Evolutionary conservation across 768 basidiomycete genomes (phyloP).

Genomic region (Filobasidium wieringae): DNA sequence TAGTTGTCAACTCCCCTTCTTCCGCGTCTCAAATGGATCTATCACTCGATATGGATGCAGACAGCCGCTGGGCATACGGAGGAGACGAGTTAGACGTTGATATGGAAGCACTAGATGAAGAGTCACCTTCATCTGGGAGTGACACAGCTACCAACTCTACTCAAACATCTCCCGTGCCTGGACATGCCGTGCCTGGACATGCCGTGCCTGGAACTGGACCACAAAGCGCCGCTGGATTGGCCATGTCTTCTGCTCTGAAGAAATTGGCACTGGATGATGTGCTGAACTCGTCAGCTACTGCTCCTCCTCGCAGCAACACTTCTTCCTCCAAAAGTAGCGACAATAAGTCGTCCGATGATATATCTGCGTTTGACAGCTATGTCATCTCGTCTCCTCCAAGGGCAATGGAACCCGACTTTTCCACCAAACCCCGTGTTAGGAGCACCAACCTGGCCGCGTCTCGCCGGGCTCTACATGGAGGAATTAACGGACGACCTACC

Average conservation of each 20-base stretch:
- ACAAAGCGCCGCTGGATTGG: not conserved
- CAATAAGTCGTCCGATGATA: slow-evolving; percentile 1
- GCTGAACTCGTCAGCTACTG: not conserved
- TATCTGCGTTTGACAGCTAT: slow-evolving; percentile 14
- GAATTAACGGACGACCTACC: slow-evolving; percentile 7
- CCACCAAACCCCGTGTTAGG: slow-evolving; percentile 4
- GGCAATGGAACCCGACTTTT: slow-evolving; percentile 4
- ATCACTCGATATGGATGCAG: slow-evolving; percentile 7
- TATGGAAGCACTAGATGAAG: slow-evolving; percentile 14
- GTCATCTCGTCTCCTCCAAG: slow-evolving; percentile 11
- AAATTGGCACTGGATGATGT: slow-evolving; percentile 2
- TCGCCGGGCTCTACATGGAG: not conserved
- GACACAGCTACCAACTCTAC: slow-evolving; percentile 10
- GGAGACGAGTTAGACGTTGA: slow-evolving; percentile 12
- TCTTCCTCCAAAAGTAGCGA: too few species aligned
- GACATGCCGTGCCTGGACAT: slow-evolving; percentile 6
- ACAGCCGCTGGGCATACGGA: not conserved
- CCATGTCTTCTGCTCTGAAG: slow-evolving; percentile 9
- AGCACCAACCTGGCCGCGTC: not conserved
- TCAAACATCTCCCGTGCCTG: slow-evolving; percentile 5
- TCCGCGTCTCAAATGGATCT: slow-evolving; percentile 5
- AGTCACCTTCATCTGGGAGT: slow-evolving; percentile 25
- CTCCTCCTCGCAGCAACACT: not conserved
- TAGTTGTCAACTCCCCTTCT: slow-evolving; percentile 7
- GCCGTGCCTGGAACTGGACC: not conserved